phyloP scores from a whole-genome alignment of 768 basidiomycete genomes.

The Tylopilus subfusipes region DNA sequence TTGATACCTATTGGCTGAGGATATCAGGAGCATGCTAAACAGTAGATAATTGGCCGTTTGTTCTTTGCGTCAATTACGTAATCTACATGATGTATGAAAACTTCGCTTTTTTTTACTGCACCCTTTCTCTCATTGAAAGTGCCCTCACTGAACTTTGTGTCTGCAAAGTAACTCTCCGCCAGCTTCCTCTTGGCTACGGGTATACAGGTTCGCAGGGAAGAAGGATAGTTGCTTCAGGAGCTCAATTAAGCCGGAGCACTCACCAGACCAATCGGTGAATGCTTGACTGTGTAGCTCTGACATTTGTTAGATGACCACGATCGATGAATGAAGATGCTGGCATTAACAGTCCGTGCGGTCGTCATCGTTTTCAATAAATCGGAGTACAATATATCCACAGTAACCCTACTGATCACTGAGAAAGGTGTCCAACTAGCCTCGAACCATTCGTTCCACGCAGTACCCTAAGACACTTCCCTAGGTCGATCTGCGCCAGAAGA shows the following conservation, averaged over 20 bases:
- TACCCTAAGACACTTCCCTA: neutral
- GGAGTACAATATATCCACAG: neutral
- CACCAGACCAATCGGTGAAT: slow-evolving; percentile 42
- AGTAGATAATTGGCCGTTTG: too few relatives aligned
- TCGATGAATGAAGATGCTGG: neutral
- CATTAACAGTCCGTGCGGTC: neutral
- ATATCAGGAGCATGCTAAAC: too few relatives aligned
- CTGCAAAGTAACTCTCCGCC: slow-evolving; percentile 55
- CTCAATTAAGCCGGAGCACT: slow-evolving; percentile 82
- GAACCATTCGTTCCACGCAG: neutral
- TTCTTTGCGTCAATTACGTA: slow-evolving; percentile 10
- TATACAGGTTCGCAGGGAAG: slow-evolving; percentile 48
- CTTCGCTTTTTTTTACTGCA: neutral
- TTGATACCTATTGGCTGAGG: neutral
- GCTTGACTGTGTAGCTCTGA: slow-evolving; percentile 78
- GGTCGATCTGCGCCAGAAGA: neutral
- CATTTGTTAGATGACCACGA: slow-evolving; percentile 30
- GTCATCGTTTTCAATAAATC: neutral
- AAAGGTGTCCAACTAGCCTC: neutral
- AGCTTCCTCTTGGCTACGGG: slow-evolving; percentile 44
- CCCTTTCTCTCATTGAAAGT: neutral
- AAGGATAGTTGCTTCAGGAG: slow-evolving; percentile 36
- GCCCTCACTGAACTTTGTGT: slow-evolving; percentile 31
- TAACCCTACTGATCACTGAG: neutral
- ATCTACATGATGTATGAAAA: slow-evolving; percentile 2